A percentile compares a stretch with the other conserved stretches of the same genome.
Conservation (phyloP, 2,329 filamentous ascomycete species). For the Madurella mycetomatis region DNA sequence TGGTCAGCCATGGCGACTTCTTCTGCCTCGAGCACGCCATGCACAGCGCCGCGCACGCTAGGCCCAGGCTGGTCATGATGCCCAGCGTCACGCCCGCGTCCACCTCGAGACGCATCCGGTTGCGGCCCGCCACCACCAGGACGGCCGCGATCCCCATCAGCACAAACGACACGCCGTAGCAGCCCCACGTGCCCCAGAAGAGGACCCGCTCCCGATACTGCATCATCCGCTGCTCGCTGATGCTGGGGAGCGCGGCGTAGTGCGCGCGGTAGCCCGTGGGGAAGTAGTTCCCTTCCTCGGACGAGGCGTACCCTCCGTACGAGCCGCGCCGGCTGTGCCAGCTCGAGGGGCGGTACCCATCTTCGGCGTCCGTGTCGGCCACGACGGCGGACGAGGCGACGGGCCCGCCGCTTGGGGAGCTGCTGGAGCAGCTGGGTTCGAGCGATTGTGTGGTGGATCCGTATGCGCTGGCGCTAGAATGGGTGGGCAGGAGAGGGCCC, state of each 20-base stretch:
- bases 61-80: constrained; percentile 61
- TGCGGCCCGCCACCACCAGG: constrained; percentile 63
- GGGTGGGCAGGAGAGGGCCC: constrained; percentile 30
- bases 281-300: constrained; percentile 42
- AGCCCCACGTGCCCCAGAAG: constrained; percentile 47
- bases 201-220: constrained; percentile 53
- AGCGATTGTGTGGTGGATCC: constrained; percentile 17
- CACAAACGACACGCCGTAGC: constrained; percentile 56
- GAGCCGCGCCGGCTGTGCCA: constrained; percentile 14
- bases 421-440: constrained; percentile 25
- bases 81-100: constrained; percentile 69
- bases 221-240: constrained; percentile 47
- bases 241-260: constrained; percentile 49
- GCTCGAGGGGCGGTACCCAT: constrained; percentile 29
- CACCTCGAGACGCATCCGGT: constrained; percentile 65
- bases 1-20: constrained; percentile 39
- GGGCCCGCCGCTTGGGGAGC: constrained; percentile 21
- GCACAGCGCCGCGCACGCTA: constrained; percentile 57
- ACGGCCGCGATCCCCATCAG: constrained; percentile 62
- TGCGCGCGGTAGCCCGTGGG: constrained; percentile 50
- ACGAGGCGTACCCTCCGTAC: constrained; percentile 29
- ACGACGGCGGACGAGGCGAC: constrained; percentile 17
- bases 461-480: constrained; percentile 11
- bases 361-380: constrained; percentile 41
- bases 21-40: constrained; percentile 52